Evolutionary conservation across 177 flowering plant species (phyloP).

Genomic region (Telopea speciosissima): DNA sequence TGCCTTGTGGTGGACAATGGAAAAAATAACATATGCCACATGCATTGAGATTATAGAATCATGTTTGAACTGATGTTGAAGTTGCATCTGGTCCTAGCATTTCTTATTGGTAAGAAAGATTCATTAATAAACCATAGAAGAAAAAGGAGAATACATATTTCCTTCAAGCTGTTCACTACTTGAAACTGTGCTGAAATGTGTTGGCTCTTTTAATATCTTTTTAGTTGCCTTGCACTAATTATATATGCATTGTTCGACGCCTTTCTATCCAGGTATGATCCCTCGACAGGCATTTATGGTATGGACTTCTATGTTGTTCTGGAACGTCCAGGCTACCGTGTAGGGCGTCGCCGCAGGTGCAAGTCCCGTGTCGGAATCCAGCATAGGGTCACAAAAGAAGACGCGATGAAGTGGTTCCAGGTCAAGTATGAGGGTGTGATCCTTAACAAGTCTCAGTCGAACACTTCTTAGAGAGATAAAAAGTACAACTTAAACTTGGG

Average conservation of each 20-base stretch:
- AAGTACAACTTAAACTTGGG: not conserved
- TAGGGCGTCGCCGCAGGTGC: conserved; percentile 72
- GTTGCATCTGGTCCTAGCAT: not conserved
- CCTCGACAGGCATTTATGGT: conserved; percentile 75
- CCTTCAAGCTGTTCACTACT: too few species aligned
- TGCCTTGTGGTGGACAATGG: too few species aligned
- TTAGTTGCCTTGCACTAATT: not conserved
- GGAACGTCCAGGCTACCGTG: conserved; percentile 75
- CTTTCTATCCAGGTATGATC: conserved; percentile 49
- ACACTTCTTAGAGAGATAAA: conserved; percentile 19
- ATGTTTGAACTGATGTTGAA: not conserved
- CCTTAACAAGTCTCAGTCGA: conserved; percentile 58
- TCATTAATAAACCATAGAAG: too few species aligned
- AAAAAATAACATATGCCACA: not conserved
- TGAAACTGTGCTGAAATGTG: not conserved
- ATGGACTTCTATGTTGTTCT: conserved; percentile 73
- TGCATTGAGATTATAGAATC: not conserved
- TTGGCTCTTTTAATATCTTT: not conserved
- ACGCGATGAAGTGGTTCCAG: conserved; percentile 78
- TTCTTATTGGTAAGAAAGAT: too few species aligned
- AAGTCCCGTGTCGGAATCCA: conserved; percentile 66
- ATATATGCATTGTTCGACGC: not conserved
- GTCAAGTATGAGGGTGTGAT: conserved; percentile 78
- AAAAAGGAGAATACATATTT: too few species aligned
- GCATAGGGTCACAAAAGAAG: conserved; percentile 69